phyloP scores from a whole-genome alignment of 2,329 filamentous ascomycete genomes.

The Exophiala sp. region DNA sequence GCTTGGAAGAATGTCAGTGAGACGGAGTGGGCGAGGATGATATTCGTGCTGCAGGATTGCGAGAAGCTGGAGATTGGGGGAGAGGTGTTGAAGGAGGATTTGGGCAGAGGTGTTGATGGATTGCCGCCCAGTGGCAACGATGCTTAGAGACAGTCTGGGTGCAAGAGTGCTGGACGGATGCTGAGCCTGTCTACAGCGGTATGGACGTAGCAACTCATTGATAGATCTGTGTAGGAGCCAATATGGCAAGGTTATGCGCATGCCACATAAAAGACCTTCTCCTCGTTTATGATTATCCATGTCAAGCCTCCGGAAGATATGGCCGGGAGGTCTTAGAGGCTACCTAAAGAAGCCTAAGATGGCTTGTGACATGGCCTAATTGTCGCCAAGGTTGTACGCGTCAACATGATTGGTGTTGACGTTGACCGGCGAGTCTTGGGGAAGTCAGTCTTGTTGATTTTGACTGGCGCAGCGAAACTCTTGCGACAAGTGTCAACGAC shows the following conservation, averaged over 20 bases:
- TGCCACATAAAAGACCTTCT: no score
- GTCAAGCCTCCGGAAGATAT: no score
- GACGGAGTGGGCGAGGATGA: conserved; percentile 28
- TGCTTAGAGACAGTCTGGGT: conserved; percentile 5
- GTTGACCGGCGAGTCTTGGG: background rate
- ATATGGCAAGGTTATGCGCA: no score
- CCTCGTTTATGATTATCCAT: no score
- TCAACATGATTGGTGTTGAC: background rate
- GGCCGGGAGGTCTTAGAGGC: no score
- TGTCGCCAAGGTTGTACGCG: background rate
- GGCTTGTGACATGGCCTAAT: background rate
- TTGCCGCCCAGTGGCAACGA: conserved; percentile 26
- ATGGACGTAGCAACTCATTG: background rate
- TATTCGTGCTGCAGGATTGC: conserved; percentile 28
- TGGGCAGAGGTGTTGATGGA: conserved; percentile 22
- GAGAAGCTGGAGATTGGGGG: conserved; percentile 26
- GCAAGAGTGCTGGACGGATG: no score
- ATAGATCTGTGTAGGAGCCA: background rate
- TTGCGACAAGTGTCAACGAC: background rate
- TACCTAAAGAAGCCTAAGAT: background rate
- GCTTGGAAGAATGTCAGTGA: conserved; percentile 38
- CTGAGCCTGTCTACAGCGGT: no score
- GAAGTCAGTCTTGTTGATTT: background rate
- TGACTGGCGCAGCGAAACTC: no score
- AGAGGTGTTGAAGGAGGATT: conserved; percentile 25